Conservation (phyloP, 2,329 filamentous ascomycete species). For the Fusarium sp. region DNA sequence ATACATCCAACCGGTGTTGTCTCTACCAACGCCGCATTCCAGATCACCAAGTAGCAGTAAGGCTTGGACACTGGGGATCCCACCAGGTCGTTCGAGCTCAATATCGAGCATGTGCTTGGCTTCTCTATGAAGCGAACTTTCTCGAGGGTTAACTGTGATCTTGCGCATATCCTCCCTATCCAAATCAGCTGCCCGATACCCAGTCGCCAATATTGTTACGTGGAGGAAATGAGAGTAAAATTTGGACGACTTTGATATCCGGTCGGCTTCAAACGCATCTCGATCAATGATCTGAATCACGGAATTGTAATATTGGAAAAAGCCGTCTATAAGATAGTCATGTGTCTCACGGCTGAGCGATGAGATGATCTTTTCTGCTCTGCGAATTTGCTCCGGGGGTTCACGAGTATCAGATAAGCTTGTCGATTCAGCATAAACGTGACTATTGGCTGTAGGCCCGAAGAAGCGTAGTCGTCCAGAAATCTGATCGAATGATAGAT, state of each 20-base stretch:
- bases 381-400: slow-evolving; percentile 59
- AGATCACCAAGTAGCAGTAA: slow-evolving; percentile 65
- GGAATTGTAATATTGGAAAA: slow-evolving; percentile 65
- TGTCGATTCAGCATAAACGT: slow-evolving; percentile 60
- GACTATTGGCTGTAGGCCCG: slow-evolving; percentile 65
- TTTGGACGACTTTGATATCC: slow-evolving; percentile 58
- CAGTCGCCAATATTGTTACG: slow-evolving; percentile 64
- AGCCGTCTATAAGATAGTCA: slow-evolving; percentile 64
- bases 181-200: slow-evolving; percentile 64
- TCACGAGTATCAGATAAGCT: slow-evolving; percentile 54
- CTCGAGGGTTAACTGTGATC: slow-evolving; percentile 60
- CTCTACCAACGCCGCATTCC: slow-evolving; percentile 66
- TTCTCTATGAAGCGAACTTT: slow-evolving; percentile 66
- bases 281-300: slow-evolving; percentile 63
- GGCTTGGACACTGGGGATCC: slow-evolving; percentile 65
- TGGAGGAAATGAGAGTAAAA: slow-evolving; percentile 67
- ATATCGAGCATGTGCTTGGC: slow-evolving; percentile 67
- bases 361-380: slow-evolving; percentile 62
- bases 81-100: slow-evolving; percentile 65
- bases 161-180: slow-evolving; percentile 61
- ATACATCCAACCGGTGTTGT: slow-evolving; percentile 68
- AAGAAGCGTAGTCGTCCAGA: slow-evolving; percentile 65
- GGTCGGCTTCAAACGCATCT: slow-evolving; percentile 62
- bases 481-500: slow-evolving; percentile 64
- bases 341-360: slow-evolving; percentile 61